Conservation (phyloP, 2,329 filamentous ascomycete species). For the Colletotrichum neosansevieriae region DNA sequence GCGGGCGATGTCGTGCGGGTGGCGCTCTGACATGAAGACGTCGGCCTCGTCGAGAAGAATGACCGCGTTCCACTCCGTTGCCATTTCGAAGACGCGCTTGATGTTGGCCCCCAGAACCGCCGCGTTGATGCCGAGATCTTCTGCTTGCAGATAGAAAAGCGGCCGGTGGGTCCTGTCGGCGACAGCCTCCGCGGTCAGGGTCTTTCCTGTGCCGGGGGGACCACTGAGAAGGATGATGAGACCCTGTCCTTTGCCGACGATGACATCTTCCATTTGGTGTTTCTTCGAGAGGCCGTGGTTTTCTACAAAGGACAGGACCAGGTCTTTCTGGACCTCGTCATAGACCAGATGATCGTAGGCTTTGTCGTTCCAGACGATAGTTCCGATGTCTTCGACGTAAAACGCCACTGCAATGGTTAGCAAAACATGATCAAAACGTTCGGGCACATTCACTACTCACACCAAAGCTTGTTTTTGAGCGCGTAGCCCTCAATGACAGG, state of each 20-base stretch:
- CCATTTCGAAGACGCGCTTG: constrained; percentile 60
- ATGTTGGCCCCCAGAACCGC: constrained; percentile 60
- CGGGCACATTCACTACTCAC: constrained; percentile 46
- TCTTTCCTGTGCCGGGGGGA: constrained; percentile 61
- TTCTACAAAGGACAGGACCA: constrained; percentile 61
- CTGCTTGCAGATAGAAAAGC: constrained; percentile 59
- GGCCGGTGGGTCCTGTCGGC: constrained; percentile 58
- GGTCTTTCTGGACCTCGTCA: constrained; percentile 59
- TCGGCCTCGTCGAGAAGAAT: constrained; percentile 66
- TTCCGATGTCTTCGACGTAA: constrained; percentile 56
- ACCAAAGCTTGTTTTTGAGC: constrained; percentile 60
- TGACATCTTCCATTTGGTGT: constrained; percentile 53
- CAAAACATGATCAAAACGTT: neutral
- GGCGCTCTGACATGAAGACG: constrained; percentile 63
- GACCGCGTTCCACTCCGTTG: constrained; percentile 63
- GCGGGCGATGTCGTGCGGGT: constrained; percentile 58
- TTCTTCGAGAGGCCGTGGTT: constrained; percentile 49
- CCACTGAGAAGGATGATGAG: constrained; percentile 60
- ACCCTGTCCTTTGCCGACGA: constrained; percentile 57
- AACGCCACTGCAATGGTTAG: constrained; percentile 45
- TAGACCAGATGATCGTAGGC: constrained; percentile 62
- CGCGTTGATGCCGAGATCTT: constrained; percentile 61
- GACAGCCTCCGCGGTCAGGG: constrained; percentile 57
- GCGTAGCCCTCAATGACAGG: constrained; percentile 58
- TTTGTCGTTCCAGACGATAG: constrained; percentile 58